These are phyloP conservation scores for Aspergillus diversus DNA, from an alignment of 495 filamentous ascomycete species.

Conservation along the genomic window DNA sequence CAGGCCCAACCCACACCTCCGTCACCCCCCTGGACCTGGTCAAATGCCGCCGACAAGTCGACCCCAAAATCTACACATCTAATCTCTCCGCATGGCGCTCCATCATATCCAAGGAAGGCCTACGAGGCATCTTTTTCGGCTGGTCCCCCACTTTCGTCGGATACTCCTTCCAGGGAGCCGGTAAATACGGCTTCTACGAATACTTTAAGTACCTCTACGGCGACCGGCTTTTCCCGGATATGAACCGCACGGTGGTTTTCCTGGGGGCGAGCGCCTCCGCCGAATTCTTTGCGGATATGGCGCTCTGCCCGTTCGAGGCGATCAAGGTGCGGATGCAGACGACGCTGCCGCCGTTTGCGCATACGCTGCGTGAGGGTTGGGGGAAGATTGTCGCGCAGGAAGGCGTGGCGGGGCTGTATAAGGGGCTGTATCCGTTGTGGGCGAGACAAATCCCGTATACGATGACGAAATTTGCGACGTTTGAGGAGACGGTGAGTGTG, in stretches of 20 bases:
- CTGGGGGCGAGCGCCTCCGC: constrained; percentile 67
- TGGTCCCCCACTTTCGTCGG: constrained; percentile 72
- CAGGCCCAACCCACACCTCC: constrained; percentile 58
- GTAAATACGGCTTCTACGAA: constrained; percentile 79
- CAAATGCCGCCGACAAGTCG: constrained; percentile 75
- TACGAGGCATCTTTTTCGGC: constrained; percentile 73
- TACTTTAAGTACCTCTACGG: constrained; percentile 76
- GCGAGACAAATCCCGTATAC: constrained; percentile 74
- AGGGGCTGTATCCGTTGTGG: constrained; percentile 72
- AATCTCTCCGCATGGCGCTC: constrained; percentile 68
- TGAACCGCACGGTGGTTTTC: constrained; percentile 65
- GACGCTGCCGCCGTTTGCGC: constrained; percentile 66
- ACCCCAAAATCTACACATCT: constrained; percentile 69
- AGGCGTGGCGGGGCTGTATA: constrained; percentile 63
- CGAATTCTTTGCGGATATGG: constrained; percentile 71
- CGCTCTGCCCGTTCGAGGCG: constrained; percentile 69
- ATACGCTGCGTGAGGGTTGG: constrained; percentile 64
- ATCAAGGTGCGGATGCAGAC: constrained; percentile 79
- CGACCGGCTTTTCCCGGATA: constrained; percentile 62
- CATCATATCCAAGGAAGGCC: constrained; percentile 65
- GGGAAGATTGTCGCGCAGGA: constrained; percentile 62
- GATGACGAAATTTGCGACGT: constrained; percentile 77
- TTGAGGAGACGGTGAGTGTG: constrained; percentile 66
- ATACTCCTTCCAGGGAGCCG: constrained; percentile 73
- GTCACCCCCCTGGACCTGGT: constrained; percentile 67